Evolutionary conservation across 2,329 filamentous ascomycete genomes (phyloP), one percentile per base, ranked within the genome.

Genomic region (Aspergillus udagawae): DNA sequence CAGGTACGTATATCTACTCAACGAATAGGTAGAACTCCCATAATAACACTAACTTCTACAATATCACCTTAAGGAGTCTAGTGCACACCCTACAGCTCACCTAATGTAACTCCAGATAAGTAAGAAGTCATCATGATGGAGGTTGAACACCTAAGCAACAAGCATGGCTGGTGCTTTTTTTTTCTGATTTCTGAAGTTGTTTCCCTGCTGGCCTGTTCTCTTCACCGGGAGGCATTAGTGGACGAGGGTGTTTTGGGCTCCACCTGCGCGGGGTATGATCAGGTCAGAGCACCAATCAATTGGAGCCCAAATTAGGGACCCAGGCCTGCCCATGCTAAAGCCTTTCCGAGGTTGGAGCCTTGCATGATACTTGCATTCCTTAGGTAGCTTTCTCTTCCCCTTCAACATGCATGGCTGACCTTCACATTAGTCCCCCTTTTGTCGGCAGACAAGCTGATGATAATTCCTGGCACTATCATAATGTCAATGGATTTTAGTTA

Each of bases 301-400:
- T 45, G 48, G 25, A 14, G 9, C 3, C n/a, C 20, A n/a, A 10
- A 28, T n/a, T 10, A 23, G 10, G 20, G 35, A 49, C 51, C 55
- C 28, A 38, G 25, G 51, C 25, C 56, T 58, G 59, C 55, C 59
- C 60, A 62, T 35, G 56, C 52, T 50, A 57, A 51, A 57, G 54
- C 53, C 57, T 60, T 69, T 67, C 70, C 68, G 59, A 67, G 67
- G 52, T 64, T 61, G 62, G 65, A 67, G 64, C 61, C 65, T 63
- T 71, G 67, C 65, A 70, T 65, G 44, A 47, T 62, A 53, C 49
- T 60, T 59, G 53, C 58, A 53, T 63, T 55, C 62, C 63, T 14
- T 25, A 47, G 44, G 9, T 25, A 47, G 44, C 12, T 59, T 60
- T 62, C 47, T 60, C 48, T 35, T 60, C 59, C 60, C 59, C 63